Percentiles rank a stretch among this genome's conserved stretches.
Evolutionary conservation across 2,329 filamentous ascomycete genomes (phyloP).

Genomic region (Blumeria hordei): DNA sequence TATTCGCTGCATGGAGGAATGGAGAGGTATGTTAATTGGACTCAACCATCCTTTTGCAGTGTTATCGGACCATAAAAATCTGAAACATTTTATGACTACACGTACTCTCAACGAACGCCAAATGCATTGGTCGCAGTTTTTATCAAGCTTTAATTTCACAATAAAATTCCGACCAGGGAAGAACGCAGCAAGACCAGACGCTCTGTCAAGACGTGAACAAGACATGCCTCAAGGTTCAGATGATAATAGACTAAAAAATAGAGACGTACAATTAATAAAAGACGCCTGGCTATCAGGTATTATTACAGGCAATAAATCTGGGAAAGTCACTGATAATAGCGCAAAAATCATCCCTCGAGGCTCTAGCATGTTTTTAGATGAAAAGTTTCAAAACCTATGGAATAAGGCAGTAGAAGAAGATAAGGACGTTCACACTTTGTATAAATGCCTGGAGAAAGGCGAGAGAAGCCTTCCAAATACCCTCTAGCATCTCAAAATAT

Average conservation of each 20-base stretch:
- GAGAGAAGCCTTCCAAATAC: neutral
- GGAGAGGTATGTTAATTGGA: neutral
- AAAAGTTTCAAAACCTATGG: neutral
- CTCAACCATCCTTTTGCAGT: neutral
- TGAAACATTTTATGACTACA: neutral
- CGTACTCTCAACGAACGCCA: too few species aligned
- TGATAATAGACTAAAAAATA: neutral
- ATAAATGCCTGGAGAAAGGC: neutral
- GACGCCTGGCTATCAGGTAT: neutral
- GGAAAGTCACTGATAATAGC: too few species aligned
- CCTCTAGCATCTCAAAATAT: neutral
- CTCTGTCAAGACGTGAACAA: neutral
- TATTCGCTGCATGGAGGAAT: too few species aligned
- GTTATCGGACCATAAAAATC: neutral
- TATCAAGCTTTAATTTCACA: too few species aligned
- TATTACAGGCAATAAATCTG: neutral
- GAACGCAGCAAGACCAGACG: neutral
- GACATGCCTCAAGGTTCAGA: neutral
- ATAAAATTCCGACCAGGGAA: neutral
- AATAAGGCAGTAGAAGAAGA: neutral
- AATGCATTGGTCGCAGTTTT: too few species aligned
- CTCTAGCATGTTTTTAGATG: too few species aligned
- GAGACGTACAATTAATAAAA: neutral
- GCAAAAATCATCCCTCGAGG: neutral
- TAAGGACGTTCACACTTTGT: neutral